These are phyloP conservation scores for Debaryomyces fabryi DNA, from an alignment of 1,139 yeast genomes.

Conservation along the genomic window DNA sequence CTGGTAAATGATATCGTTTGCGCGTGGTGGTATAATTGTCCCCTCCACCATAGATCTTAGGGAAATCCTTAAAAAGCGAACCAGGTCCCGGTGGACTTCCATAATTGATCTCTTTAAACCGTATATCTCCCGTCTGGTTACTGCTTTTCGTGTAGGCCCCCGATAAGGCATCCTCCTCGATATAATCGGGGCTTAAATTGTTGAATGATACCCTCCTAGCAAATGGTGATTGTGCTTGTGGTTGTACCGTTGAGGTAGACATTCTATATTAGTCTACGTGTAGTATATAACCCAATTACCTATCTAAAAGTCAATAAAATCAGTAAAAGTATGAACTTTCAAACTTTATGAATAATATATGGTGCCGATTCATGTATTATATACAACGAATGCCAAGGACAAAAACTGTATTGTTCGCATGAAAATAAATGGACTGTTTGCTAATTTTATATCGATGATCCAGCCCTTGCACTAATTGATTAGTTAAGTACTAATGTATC, in stretches of 20 bases:
- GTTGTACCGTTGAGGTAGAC: slow-evolving; percentile 3
- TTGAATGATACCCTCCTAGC: slow-evolving; percentile 49
- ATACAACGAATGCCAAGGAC: slow-evolving; percentile 1
- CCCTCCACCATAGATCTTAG: slow-evolving; percentile 9
- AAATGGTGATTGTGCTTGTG: slow-evolving; percentile 13
- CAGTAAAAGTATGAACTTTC: neutral
- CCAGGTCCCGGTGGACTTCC: slow-evolving; percentile 18
- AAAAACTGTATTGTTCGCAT: slow-evolving; percentile 1
- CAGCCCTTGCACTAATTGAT: neutral
- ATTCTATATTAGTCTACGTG: neutral
- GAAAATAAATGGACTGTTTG: neutral
- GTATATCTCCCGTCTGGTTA: neutral
- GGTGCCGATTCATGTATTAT: neutral
- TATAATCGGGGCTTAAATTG: slow-evolving; percentile 38
- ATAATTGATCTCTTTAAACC: slow-evolving; percentile 14
- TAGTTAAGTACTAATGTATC: neutral
- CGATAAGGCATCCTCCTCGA: slow-evolving; percentile 9
- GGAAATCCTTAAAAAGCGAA: slow-evolving; percentile 14
- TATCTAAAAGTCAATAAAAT: neutral
- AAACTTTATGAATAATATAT: neutral
- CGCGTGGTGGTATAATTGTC: slow-evolving; percentile 7
- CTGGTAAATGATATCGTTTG: slow-evolving; percentile 23
- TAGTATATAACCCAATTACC: neutral
- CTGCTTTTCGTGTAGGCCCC: neutral
- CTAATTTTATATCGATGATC: neutral